These are phyloP conservation scores for Pseudozyma tsukubaensis DNA, from an alignment of 1,284 basidiomycete species.

Conservation along the genomic window DNA sequence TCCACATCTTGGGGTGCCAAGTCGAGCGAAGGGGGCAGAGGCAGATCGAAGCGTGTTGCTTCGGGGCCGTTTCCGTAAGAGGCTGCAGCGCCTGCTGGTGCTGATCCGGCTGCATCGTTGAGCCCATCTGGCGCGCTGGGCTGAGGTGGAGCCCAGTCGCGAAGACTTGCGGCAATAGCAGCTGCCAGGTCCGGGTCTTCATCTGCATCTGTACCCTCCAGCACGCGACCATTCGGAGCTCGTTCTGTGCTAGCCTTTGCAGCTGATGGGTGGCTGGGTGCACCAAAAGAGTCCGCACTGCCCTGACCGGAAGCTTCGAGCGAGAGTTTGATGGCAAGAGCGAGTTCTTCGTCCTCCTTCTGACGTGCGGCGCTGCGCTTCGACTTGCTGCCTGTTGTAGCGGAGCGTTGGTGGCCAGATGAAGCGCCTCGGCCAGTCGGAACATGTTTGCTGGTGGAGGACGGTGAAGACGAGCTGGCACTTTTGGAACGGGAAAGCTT, in stretches of 20 bases:
- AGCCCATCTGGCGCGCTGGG: conserved; percentile 58
- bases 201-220: conserved; percentile 75
- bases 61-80: not conserved
- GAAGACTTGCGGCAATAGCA: conserved; percentile 93
- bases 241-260: conserved; percentile 69
- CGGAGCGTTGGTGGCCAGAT: conserved; percentile 62
- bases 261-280: conserved; percentile 69
- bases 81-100: conserved; percentile 4
- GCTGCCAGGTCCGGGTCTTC: conserved; percentile 92
- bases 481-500: conserved; percentile 52
- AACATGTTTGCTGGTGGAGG: conserved; percentile 30
- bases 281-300: conserved; percentile 75
- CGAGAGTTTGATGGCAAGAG: conserved; percentile 91
- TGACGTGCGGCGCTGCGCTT: conserved; percentile 69
- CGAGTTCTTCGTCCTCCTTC: conserved; percentile 84
- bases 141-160: conserved; percentile 73
- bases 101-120: conserved; percentile 18
- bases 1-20: conserved; percentile 62
- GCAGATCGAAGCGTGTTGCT: conserved; percentile 20
- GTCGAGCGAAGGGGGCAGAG: conserved; percentile 61
- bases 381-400: conserved; percentile 58
- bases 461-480: conserved; percentile 27
- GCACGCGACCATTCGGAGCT: conserved; percentile 62
- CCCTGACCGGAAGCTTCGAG: conserved; percentile 71
- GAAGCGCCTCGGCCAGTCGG: conserved; percentile 55